Percentiles rank a stretch among this genome's conserved stretches.
Conservation (phyloP, 2,329 filamentous ascomycete species). For the Rutstroemia sp. region DNA sequence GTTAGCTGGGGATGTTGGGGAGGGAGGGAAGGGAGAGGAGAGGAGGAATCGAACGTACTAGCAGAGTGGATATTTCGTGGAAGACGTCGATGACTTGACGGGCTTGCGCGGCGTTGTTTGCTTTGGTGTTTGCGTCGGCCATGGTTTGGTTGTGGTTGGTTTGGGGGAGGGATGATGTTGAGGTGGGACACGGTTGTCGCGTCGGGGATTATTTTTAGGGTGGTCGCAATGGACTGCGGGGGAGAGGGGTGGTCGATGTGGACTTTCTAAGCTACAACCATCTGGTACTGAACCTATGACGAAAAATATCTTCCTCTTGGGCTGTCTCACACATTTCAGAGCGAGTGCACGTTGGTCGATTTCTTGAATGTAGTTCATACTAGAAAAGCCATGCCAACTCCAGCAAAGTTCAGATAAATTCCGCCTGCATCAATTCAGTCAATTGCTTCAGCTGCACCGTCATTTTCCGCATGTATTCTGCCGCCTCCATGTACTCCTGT, state of each 20-base stretch:
- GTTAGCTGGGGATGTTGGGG: background rate
- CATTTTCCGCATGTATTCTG: no score
- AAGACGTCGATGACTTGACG: constrained; percentile 78
- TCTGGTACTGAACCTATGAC: no score
- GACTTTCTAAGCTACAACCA: no score
- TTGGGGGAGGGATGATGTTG: background rate
- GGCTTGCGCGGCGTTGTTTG: constrained; percentile 62
- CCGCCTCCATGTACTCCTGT: no score
- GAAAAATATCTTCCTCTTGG: no score
- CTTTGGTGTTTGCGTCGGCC: constrained; percentile 29
- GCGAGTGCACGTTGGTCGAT: no score
- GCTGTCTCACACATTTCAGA: no score
- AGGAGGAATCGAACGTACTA: constrained; percentile 62
- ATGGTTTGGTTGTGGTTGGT: constrained; percentile 27
- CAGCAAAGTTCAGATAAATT: no score
- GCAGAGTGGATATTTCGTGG: constrained; percentile 78
- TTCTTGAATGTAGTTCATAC: no score
- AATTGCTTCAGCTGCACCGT: no score
- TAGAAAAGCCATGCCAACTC: no score
- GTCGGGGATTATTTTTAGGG: background rate
- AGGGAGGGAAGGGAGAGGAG: background rate
- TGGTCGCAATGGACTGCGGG: constrained; percentile 1
- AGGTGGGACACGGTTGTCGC: background rate
- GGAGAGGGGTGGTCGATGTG: background rate
- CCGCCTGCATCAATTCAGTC: no score